Evolutionary conservation across 116 monocot genomes (phyloP), one percentile per base, ranked within the genome.

Genomic region (Zostera marina): DNA sequence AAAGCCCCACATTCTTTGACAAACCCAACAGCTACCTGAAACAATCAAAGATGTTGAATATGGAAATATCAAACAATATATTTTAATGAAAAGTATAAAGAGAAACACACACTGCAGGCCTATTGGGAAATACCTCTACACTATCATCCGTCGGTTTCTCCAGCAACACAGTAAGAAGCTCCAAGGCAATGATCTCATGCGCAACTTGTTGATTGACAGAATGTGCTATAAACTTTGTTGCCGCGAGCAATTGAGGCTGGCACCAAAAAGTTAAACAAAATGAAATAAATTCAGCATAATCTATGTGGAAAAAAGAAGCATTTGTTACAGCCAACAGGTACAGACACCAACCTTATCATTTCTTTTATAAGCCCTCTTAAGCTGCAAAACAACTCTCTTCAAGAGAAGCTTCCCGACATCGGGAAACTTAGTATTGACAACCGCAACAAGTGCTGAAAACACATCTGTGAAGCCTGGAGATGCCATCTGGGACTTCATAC

Each of bases 401-500:
- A 96, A 54, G 16, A 96, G 77, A 10, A 96, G 73, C 44, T 80
- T 72, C 11, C 96, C 96, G 7, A 96, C 65, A 40, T 85, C 85
- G 17, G 96, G 85, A 54, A 96, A 96, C 68, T 96, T 96, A 4
- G 96, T 96, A 61, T 96, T 96, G 10, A 96, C 89, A 9, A 96
- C 89, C 0, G 85, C 89, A n/a, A 88, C 82, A 21, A 88, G 71
- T 3, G 82, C 88, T 0, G 96, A 71, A 61, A 96, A 96, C 5
- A 96, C 96, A 70, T 88, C 96, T 0, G 96, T 88, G 23, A 96
- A 96, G 1, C 82, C 88, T 3, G 96, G 88, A 3, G 96, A 96
- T 0, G 96, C 89, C 84, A 96, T 84, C 70, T 96, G 96, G 2
- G 88, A 85, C 56, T 96, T 96, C 75, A 96, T 88, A 53, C 96